Evolutionary conservation across 148 eudicot species (phyloP).

Genomic region (Tetragonia tetragonoides): DNA sequence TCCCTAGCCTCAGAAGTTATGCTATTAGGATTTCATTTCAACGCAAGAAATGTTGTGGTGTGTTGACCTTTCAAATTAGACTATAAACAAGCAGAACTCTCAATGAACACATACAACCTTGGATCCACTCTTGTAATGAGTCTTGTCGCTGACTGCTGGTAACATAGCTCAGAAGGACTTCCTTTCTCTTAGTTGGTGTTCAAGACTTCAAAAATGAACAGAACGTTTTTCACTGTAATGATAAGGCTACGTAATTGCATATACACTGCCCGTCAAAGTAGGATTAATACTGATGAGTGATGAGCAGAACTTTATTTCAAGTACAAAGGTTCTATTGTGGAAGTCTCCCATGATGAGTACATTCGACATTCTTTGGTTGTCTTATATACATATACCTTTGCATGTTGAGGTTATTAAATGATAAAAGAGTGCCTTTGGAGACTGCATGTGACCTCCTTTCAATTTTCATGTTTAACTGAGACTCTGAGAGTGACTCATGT

Average conservation of each 20-base stretch:
- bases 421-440: background rate
- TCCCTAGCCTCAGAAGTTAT: background rate
- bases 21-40: background rate
- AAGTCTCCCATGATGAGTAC: background rate
- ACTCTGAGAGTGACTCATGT: background rate
- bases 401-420: background rate
- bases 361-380: background rate
- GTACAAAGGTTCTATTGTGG: background rate
- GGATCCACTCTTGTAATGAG: background rate
- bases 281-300: no score
- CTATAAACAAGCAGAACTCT: background rate
- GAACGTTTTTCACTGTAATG: no score
- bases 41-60: background rate
- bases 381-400: background rate
- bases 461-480: no score
- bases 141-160: background rate
- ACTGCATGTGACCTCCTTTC: conserved; percentile 1
- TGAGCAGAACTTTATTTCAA: background rate
- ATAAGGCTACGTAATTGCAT: no score
- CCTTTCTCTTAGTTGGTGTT: background rate
- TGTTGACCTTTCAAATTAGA: background rate
- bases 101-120: background rate
- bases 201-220: no score
- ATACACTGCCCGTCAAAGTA: no score
- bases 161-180: no score